A percentile compares a stretch with the other conserved stretches of the same genome.
Evolutionary conservation across 106 monocot species (phyloP).

Genomic region (Dendrobium officinale): DNA sequence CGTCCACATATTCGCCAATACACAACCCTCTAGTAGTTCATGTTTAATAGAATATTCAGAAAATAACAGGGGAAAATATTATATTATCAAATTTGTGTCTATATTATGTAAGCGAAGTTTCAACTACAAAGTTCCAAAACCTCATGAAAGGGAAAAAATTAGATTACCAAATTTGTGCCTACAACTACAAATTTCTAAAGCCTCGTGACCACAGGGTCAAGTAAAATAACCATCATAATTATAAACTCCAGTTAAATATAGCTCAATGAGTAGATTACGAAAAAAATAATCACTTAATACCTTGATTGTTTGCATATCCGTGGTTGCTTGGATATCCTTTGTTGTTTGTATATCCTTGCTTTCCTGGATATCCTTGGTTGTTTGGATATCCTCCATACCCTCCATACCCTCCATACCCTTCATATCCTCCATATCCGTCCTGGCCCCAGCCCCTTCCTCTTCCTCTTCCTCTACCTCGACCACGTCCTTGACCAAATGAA

Average conservation of each 20-base stretch:
- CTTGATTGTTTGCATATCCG: neutral
- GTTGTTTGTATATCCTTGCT: slow-evolving; percentile 2
- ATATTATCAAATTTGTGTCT: too few relatives aligned
- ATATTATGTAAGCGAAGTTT: too few relatives aligned
- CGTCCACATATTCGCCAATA: neutral
- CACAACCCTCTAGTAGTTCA: neutral
- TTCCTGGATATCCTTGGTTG: slow-evolving; percentile 24
- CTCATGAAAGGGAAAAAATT: too few relatives aligned
- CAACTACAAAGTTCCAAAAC: too few relatives aligned
- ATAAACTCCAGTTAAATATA: neutral
- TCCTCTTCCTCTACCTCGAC: slow-evolving; percentile 61
- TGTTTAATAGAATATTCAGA: neutral
- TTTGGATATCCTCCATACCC: slow-evolving; percentile 25
- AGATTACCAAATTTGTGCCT: too few relatives aligned
- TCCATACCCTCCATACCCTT: slow-evolving; percentile 20
- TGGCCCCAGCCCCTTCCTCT: slow-evolving; percentile 22
- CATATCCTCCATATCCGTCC: slow-evolving; percentile 31
- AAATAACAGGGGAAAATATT: neutral
- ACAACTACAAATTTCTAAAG: too few relatives aligned
- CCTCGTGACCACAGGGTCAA: too few relatives aligned
- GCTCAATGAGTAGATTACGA: neutral
- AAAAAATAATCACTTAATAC: neutral
- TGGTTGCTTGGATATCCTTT: neutral
- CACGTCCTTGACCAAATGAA: slow-evolving; percentile 65
- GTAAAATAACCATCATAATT: too few relatives aligned